Percentiles rank a stretch among this genome's conserved stretches.
Evolutionary conservation across 192 early-diverging fungal genomes (phyloP).

Genomic region (Coemansia sp.): DNA sequence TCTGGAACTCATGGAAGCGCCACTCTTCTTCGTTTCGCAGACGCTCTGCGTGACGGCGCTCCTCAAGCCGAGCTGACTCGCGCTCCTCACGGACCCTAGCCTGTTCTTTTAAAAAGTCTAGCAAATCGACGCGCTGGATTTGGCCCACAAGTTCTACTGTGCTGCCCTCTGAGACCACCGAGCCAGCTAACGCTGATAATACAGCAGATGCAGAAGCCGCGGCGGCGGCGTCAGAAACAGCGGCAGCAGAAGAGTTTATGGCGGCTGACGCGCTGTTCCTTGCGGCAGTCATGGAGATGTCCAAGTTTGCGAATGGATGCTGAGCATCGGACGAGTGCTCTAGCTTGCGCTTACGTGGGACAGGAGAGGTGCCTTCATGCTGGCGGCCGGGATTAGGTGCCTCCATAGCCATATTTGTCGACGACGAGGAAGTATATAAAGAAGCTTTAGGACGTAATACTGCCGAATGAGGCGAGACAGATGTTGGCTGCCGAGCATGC

Average conservation of each 20-base stretch:
- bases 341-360: constrained; percentile 26
- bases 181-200: neutral
- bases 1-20: constrained; percentile 51
- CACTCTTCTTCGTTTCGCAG: constrained; percentile 37
- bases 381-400: no score
- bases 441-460: no score
- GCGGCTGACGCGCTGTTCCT: no score
- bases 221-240: no score
- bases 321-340: neutral
- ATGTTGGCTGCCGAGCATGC: no score
- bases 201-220: neutral
- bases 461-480: no score
- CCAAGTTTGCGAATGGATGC: no score
- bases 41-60: constrained; percentile 32
- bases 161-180: constrained; percentile 4
- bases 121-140: constrained; percentile 25
- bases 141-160: constrained; percentile 21
- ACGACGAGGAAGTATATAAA: no score
- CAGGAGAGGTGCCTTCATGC: no score
- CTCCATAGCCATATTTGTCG: no score
- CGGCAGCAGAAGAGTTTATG: no score
- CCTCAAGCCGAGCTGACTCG: constrained; percentile 21
- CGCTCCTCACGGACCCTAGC: constrained; percentile 29
- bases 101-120: constrained; percentile 41
- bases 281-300: no score